Percentiles rank a stretch among this genome's conserved stretches.
phyloP scores from a whole-genome alignment of 2,329 filamentous ascomycete species.

The Sarocladiaceae sp. region DNA sequence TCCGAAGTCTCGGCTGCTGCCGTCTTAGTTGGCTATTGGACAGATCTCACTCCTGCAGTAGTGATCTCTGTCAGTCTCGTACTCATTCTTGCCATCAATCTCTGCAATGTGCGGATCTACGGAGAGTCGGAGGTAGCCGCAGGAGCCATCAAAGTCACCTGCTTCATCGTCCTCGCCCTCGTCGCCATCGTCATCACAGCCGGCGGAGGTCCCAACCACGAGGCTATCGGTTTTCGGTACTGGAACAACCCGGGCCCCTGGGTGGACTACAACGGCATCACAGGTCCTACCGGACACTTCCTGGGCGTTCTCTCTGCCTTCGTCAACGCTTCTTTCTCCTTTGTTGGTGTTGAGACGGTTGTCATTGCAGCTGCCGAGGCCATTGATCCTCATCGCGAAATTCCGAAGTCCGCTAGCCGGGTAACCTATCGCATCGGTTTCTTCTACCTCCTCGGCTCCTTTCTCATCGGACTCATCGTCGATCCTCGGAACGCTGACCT shows the following conservation, averaged over 20 bases:
- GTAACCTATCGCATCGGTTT: conserved; percentile 78
- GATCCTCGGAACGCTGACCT: conserved; percentile 45
- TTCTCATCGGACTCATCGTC: conserved; percentile 71
- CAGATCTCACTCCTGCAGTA: conserved; percentile 18
- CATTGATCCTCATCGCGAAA: conserved; percentile 63
- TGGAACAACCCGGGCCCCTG: conserved; percentile 28
- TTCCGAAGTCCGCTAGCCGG: conserved; percentile 71
- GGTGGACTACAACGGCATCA: conserved; percentile 24
- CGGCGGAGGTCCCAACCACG: conserved; percentile 36
- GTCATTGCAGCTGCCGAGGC: conserved; percentile 9
- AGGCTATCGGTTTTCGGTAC: conserved; percentile 36
- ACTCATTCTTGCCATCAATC: conserved; percentile 19
- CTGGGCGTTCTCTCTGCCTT: conserved; percentile 39
- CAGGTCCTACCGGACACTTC: conserved; percentile 41
- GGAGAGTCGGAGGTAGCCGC: conserved; percentile 49
- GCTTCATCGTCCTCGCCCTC: conserved; percentile 44
- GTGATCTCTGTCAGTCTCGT: conserved; percentile 8
- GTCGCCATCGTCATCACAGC: conserved; percentile 40
- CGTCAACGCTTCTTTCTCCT: conserved; percentile 63
- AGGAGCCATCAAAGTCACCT: conserved; percentile 41
- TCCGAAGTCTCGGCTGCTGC: conserved; percentile 39
- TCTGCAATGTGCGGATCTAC: conserved; percentile 35
- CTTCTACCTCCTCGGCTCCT: conserved; percentile 70
- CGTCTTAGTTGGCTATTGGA: conserved; percentile 37
- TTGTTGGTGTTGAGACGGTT: conserved; percentile 13